Evolutionary conservation across 2,329 filamentous ascomycete genomes (phyloP), one percentile per base, ranked within the genome.

Genomic region (Penicillium sp.): DNA sequence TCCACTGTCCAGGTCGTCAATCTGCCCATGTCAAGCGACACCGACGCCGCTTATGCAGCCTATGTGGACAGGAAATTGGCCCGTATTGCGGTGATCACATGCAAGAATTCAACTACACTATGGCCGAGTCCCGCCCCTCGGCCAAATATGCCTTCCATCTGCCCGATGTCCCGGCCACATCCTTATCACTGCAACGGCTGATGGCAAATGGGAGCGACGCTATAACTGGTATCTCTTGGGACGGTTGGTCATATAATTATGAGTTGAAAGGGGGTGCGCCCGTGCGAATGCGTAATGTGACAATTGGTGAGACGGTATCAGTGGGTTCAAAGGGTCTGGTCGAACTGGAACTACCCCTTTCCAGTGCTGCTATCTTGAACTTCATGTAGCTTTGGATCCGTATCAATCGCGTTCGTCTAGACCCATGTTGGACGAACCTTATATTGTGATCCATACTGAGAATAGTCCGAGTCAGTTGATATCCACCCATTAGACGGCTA

Each of bases 171-270:
- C 42, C 50, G 61, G 42, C 58, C 57, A 58, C 59, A 18, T 62
- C 58, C 1, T 64, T 72, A 2, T 57, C 52, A 0, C 72, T 84
- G 46, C 74, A 81, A 62, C 70, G 83, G 24, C 66, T 87, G 29
- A 64, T 74, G 45, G 84, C 85, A 2, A 85, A 85, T 65, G 84
- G 85, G 0, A 85, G 81, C 56, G 82, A 87, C 69, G 83, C 84
- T 8, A 78, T 85, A 21, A 80, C 79, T 0, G 84, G 83, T 0
- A 79, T 86, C 41, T 81, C 81, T 0, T 86, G 79, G 71, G 81
- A 86, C 65, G 84, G 83, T 1, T 77, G 73, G 63, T 86, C 81
- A 56, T 87, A 84, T 58, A 82, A 86, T 60, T 79, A 79, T 52
- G 83, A 86, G 66, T 68, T 86, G 45, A 75, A 79, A 10, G 59